A percentile compares a stretch with the other conserved stretches of the same genome.
phyloP scores from a whole-genome alignment of 2,329 filamentous ascomycete species.

The Periglandula ipomoeae region DNA sequence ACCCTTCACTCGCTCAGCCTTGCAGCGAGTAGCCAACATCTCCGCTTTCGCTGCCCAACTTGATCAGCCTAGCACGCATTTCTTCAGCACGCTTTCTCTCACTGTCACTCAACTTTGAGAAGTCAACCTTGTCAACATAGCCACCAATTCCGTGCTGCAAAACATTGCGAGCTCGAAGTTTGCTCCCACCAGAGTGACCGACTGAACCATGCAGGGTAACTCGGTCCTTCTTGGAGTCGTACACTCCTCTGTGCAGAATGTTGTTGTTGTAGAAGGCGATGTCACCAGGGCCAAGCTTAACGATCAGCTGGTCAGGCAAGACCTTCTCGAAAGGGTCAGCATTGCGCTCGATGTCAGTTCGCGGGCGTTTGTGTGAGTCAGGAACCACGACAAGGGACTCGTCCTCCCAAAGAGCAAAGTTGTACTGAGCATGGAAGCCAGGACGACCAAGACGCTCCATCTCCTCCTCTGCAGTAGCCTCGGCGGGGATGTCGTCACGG shows the following conservation, averaged over 20 bases:
- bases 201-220: conserved; percentile 67
- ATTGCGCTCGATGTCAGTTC: conserved; percentile 59
- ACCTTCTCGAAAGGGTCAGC: conserved; percentile 55
- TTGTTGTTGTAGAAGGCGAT: conserved; percentile 87
- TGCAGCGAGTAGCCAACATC: conserved; percentile 56
- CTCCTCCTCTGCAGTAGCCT: conserved; percentile 59
- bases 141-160: conserved; percentile 63
- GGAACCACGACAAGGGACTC: conserved; percentile 66
- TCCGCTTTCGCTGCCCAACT: conserved; percentile 49
- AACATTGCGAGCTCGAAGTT: conserved; percentile 57
- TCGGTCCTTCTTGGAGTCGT: conserved; percentile 48
- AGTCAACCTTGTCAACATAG: conserved; percentile 54
- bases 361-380: conserved; percentile 61
- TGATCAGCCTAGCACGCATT: conserved; percentile 55
- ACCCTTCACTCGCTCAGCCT: conserved; percentile 35
- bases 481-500: conserved; percentile 68
- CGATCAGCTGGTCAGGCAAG: conserved; percentile 55
- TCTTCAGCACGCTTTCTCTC: conserved; percentile 43
- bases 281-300: conserved; percentile 63
- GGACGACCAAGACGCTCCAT: conserved; percentile 46
- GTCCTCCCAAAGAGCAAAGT: conserved; percentile 72
- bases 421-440: conserved; percentile 77
- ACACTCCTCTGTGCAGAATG: conserved; percentile 67
- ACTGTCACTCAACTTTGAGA: conserved; percentile 35
- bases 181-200: conserved; percentile 47